Base-by-base conservation (phyloP, 164 flowering plant genomes). In the Dillenia suffruticosa region DNA sequence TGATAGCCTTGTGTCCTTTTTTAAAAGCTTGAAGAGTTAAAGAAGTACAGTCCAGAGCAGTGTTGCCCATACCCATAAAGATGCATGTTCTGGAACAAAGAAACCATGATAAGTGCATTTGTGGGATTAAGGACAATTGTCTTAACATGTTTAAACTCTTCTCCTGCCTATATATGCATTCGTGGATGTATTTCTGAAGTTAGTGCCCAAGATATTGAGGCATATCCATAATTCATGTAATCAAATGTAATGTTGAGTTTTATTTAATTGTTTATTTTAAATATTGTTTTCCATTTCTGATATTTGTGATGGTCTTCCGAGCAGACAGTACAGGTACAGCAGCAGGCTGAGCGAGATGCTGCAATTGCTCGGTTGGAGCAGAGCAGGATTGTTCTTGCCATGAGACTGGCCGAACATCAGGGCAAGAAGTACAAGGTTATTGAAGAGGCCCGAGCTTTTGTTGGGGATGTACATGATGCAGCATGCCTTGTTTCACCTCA, bases 351-450 rank as follows among this genome's bases (percentile, higher is more conserved):
- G 72, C 83, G 89, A 76, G 99, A 91, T 79, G 85, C 87, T 59
- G 99, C 97, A 13, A 72, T 89, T 68, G 96, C 97, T 57, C 85
- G 85, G 46, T 61, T 94, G 59, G 97, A 94, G 63, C 97, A 94
- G 68, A 91, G 96, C 69, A 80, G 96, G 49, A 82, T 88, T 61
- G 65, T 88, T 72, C 92, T 91, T 60, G 96, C 99, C 44, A 68
- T 88, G 88, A 82, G 95, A 69, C 67, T 94, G 74, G 83, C 92
- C 14, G 96, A 89, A 63, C 90, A 91, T 77, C 93, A 81, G 44
- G 99, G 97, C 9, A 88, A 85, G 77, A 84, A 79, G 63, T 88
- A 88, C 81, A 72, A 81, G 74, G 97, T 94, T 61, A 79, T 94
- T 63, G 96, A 91, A 70, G 97, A 94, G 76, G 96, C 97, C 60